Percentiles rank a stretch among this genome's conserved stretches.
Evolutionary conservation across 495 filamentous ascomycete species (phyloP).

Genomic region (Neurospora sublineolata): DNA sequence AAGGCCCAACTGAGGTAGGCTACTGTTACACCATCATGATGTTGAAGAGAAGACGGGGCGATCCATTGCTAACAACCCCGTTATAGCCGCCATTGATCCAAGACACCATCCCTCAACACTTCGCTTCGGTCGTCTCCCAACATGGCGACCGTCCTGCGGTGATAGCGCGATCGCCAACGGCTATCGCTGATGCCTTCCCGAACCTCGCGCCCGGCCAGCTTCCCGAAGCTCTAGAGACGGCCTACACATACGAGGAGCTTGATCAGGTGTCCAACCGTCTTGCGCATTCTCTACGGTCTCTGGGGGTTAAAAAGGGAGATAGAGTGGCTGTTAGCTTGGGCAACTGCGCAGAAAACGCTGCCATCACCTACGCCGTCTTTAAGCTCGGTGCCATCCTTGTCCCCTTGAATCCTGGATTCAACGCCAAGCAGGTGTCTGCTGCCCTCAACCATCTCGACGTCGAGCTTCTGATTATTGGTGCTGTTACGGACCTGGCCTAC

Average conservation of each 20-base stretch:
- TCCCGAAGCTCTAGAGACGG: constrained; percentile 26
- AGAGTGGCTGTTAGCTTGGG: constrained; percentile 78
- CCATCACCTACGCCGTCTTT: constrained; percentile 76
- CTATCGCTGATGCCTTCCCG: constrained; percentile 4
- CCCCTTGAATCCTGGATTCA: constrained; percentile 89
- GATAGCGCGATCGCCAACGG: constrained; percentile 28
- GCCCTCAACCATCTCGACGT: constrained; percentile 68
- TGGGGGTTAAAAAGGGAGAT: constrained; percentile 75
- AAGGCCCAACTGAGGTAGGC: constrained; percentile 4
- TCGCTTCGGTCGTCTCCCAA: constrained; percentile 53
- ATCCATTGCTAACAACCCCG: background rate
- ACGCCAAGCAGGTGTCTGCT: constrained; percentile 59
- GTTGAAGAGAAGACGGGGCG: background rate
- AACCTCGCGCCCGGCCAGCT: constrained; percentile 3
- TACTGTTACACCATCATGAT: background rate
- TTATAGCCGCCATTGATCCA: constrained; percentile 18
- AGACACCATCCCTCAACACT: constrained; percentile 69
- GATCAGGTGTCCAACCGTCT: constrained; percentile 67
- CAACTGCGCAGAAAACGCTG: constrained; percentile 72
- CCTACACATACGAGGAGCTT: constrained; percentile 61
- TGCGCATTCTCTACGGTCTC: constrained; percentile 56
- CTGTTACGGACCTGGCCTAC: constrained; percentile 75
- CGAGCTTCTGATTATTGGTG: constrained; percentile 67
- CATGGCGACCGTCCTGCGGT: constrained; percentile 65
- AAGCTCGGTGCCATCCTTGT: constrained; percentile 89